Conservation (phyloP, 1,284 basidiomycete genomes). For the Pascua sp. region DNA sequence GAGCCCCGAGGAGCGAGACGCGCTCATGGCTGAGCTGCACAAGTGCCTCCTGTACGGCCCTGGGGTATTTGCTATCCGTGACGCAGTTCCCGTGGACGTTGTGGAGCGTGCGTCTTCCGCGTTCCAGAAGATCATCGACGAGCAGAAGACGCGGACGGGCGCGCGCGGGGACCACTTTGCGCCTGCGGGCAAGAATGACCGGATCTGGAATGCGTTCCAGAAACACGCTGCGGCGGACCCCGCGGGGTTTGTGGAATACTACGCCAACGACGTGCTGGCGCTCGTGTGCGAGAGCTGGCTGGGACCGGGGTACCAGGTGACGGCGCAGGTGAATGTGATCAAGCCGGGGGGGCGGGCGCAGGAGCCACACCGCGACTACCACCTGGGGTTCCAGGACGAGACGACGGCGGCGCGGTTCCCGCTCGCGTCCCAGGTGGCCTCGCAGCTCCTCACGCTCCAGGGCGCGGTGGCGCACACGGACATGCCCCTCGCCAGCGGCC, state of each 20-base stretch:
- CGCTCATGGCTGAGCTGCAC: slow-evolving; percentile 17
- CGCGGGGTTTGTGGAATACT: slow-evolving; percentile 12
- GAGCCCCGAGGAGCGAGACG: neutral
- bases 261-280: slow-evolving; percentile 13
- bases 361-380: slow-evolving; percentile 20
- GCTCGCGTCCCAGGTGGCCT: slow-evolving; percentile 11
- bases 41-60: slow-evolving; percentile 10
- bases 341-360: slow-evolving; percentile 17
- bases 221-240: slow-evolving; percentile 13
- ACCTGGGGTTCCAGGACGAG: slow-evolving; percentile 14
- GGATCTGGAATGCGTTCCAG: slow-evolving; percentile 22
- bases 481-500: slow-evolving; percentile 18
- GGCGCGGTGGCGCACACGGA: slow-evolving; percentile 21
- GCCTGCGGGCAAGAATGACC: slow-evolving; percentile 14
- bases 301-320: slow-evolving; percentile 16
- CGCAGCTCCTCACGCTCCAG: slow-evolving; percentile 20
- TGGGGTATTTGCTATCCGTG: slow-evolving; percentile 11
- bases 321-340: slow-evolving; percentile 21
- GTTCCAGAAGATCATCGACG: slow-evolving; percentile 1
- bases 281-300: slow-evolving; percentile 18
- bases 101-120: slow-evolving; percentile 3
- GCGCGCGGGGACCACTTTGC: slow-evolving; percentile 20
- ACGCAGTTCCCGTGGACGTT: neutral
- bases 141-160: neutral
- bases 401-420: slow-evolving; percentile 8